Conservation (phyloP, 2,329 filamentous ascomycete genomes). For the Verruconis gallopava region DNA sequence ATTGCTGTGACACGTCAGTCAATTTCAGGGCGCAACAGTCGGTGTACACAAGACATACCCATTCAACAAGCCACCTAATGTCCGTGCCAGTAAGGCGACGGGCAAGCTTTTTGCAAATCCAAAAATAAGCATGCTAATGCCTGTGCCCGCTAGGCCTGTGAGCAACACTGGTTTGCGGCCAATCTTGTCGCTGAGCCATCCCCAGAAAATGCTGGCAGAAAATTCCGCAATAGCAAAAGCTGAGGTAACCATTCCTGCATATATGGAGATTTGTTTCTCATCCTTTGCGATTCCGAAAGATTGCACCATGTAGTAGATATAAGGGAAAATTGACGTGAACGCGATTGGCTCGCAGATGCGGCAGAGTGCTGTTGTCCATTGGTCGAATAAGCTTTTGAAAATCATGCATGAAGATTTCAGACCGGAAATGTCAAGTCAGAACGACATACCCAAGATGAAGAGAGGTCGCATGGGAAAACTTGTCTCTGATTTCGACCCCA, state of each 20-base stretch:
- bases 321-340: constrained; percentile 99
- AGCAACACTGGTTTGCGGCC: constrained; percentile 88
- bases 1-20: constrained; percentile 43
- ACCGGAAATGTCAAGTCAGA: constrained; percentile 5
- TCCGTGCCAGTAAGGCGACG: constrained; percentile 74
- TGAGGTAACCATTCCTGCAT: constrained; percentile 91
- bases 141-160: constrained; percentile 79
- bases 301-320: constrained; percentile 94
- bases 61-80: constrained; percentile 81
- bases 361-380: constrained; percentile 54
- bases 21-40: constrained; percentile 2
- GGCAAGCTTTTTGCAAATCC: constrained; percentile 76
- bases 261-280: constrained; percentile 70
- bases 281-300: constrained; percentile 77
- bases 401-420: background rate
- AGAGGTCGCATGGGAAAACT: constrained; percentile 46
- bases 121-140: constrained; percentile 83
- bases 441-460: constrained; percentile 38
- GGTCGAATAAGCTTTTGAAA: constrained; percentile 3
- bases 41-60: constrained; percentile 46
- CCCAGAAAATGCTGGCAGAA: constrained; percentile 85
- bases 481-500: background rate
- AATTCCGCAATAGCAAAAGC: constrained; percentile 95
- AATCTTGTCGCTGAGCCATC: constrained; percentile 77
- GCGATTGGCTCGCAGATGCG: constrained; percentile 97